These are phyloP conservation scores for Ceratocystiopsis minuta DNA, from an alignment of 2,329 filamentous ascomycete species.

Conservation along the genomic window DNA sequence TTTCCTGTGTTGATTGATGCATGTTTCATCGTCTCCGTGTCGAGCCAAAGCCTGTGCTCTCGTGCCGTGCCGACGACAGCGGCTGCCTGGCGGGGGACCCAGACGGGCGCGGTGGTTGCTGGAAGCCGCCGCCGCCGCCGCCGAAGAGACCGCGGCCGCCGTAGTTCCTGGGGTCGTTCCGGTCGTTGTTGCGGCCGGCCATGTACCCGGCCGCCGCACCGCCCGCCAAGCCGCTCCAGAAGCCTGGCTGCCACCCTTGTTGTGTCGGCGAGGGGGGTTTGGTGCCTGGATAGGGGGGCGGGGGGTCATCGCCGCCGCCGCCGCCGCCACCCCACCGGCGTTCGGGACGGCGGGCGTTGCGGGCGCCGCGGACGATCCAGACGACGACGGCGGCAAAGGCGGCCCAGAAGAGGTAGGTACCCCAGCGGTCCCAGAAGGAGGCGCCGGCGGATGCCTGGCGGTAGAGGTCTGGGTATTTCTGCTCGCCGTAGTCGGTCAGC, in stretches of 20 bases:
- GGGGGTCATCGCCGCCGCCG: conserved; percentile 24
- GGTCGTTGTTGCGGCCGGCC: conserved; percentile 30
- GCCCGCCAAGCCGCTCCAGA: conserved; percentile 51
- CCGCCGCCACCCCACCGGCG: conserved; percentile 19
- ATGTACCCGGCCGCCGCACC: conserved; percentile 53
- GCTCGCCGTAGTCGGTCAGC: conserved; percentile 59
- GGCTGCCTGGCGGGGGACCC: conserved; percentile 17
- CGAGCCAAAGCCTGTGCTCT: conserved; percentile 57
- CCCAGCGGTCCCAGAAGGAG: background rate
- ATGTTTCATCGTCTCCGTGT: conserved; percentile 37
- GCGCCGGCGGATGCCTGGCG: conserved; percentile 11
- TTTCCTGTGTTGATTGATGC: background rate
- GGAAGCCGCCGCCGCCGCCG: background rate
- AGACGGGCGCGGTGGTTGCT: conserved; percentile 13
- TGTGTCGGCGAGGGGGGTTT: conserved; percentile 18
- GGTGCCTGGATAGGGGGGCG: conserved; percentile 32
- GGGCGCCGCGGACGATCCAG: conserved; percentile 45
- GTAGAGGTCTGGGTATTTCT: conserved; percentile 42
- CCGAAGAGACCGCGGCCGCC: no score
- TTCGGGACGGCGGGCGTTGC: conserved; percentile 11
- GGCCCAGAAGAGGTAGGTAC: conserved; percentile 32
- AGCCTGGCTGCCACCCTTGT: conserved; percentile 48
- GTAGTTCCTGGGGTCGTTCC: no score
- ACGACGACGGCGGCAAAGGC: conserved; percentile 40
- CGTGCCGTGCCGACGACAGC: conserved; percentile 31